phyloP scores from a whole-genome alignment of 805 yeast genomes.

The Wickerhamomyces chambardii region DNA sequence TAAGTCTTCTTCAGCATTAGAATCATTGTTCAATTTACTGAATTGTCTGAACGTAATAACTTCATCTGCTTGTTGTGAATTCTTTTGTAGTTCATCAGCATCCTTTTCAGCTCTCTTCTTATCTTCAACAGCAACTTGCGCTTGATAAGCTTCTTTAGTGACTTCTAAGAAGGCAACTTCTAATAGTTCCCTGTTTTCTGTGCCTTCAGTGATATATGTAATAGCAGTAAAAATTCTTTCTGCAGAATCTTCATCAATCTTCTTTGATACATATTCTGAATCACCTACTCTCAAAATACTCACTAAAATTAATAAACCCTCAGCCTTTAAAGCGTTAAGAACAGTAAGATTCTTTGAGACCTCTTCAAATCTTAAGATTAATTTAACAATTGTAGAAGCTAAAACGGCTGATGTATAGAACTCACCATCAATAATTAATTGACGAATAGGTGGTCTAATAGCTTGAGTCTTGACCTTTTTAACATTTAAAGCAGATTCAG shows the following conservation, averaged over 20 bases:
- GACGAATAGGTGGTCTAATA: slow-evolving; percentile 69
- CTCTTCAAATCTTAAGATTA: slow-evolving; percentile 67
- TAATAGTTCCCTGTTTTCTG: slow-evolving; percentile 33
- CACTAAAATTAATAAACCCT: slow-evolving; percentile 88
- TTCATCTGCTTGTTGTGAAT: slow-evolving; percentile 74
- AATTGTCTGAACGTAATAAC: slow-evolving; percentile 75
- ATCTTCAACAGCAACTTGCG: slow-evolving; percentile 56
- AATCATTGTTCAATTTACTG: slow-evolving; percentile 34
- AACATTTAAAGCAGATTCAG: slow-evolving; percentile 74
- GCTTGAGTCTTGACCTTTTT: slow-evolving; percentile 25
- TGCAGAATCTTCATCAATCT: slow-evolving; percentile 93
- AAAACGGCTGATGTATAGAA: slow-evolving; percentile 86
- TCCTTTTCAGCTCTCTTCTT: slow-evolving; percentile 45
- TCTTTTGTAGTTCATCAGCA: slow-evolving; percentile 48
- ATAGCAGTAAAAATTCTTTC: slow-evolving; percentile 90
- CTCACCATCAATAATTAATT: slow-evolving; percentile 77
- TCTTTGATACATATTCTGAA: slow-evolving; percentile 54
- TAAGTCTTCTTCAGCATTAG: slow-evolving; percentile 50
- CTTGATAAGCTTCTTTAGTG: slow-evolving; percentile 76
- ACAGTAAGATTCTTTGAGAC: slow-evolving; percentile 43
- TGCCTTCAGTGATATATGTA: slow-evolving; percentile 64
- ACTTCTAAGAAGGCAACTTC: slow-evolving; percentile 77
- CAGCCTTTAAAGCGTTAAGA: slow-evolving; percentile 84
- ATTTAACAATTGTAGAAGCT: slow-evolving; percentile 81
- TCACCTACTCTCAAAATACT: slow-evolving; percentile 86